Base-by-base conservation (phyloP, 768 basidiomycete genomes). In the Crucibulum laeve region DNA sequence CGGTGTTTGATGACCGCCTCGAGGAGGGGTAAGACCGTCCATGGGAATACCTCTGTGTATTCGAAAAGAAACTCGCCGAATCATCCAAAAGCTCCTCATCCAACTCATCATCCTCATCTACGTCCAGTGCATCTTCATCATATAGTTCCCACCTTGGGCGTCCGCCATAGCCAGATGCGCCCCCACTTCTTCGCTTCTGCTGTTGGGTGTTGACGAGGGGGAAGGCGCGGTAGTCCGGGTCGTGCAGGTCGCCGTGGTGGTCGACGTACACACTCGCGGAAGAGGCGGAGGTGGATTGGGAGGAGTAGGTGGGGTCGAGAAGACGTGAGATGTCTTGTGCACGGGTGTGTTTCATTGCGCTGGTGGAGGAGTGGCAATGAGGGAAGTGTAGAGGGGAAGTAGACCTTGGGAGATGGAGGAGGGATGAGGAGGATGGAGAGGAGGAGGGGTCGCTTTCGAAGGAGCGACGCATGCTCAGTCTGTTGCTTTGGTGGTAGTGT, bases 191-290 rank as follows among this genome's bases (percentile, higher is more conserved):
- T 17, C 43, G 68, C 54, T 21, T 40, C n/a, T n/a, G n/a, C n/a
- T n/a, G n/a, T n/a, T n/a, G n/a, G 4, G 52, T 49, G 8, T 45
- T 48, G 15, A 56, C 33, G 25, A 69, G 54, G 22, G 81, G 82
- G 47, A 84, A 84, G 62, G 82, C 71, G 48, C 80, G 70, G 61
- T 73, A 84, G 55, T 84, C 82, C 18, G 82, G 82, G 59, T 84
- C 82, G 54, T 84, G 81, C 19, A 82, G 64, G 59, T 80, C 74
- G 38, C 81, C 82, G 46, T 74, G 66, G 56, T 64, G 67, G 68
- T 84, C 82, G 48, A 82, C 73, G 54, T 81, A 82, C 45, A 72
- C 79, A 47, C 53, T 23, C 24, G 50, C 33, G 52, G 54, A 42
- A 57, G 42, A 53, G 47, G 38, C 45, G 4, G 61, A 47, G 48